phyloP scores from a whole-genome alignment of 306 rosid species.

The Dalbergia cultrata region DNA sequence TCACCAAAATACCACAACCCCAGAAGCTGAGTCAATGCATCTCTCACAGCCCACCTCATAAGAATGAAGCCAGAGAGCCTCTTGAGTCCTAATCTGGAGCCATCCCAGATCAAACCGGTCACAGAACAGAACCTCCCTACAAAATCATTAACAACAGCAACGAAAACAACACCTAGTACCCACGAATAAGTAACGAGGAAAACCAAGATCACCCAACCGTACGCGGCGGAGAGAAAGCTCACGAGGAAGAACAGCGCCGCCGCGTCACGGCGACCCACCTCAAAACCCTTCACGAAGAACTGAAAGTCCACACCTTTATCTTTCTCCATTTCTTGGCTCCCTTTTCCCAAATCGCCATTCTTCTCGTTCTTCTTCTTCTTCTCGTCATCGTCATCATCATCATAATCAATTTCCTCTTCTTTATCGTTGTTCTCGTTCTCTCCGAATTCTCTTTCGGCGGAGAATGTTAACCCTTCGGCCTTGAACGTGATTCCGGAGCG shows the following conservation, averaged over 20 bases:
- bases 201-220: constrained; percentile 87
- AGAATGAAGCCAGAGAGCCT: constrained; percentile 93
- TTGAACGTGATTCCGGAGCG: constrained; percentile 72
- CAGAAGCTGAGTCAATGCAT: constrained; percentile 92
- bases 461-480: constrained; percentile 39
- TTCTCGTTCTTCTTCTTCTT: constrained; percentile 37
- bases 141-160: constrained; percentile 74
- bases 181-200: constrained; percentile 87
- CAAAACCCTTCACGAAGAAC: constrained; percentile 74
- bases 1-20: constrained; percentile 98
- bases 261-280: constrained; percentile 81
- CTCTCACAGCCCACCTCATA: constrained; percentile 98
- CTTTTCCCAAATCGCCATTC: constrained; percentile 53
- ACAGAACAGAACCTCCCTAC: constrained; percentile 75
- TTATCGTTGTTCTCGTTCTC: constrained; percentile 36
- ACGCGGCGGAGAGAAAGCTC: constrained; percentile 75
- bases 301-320: constrained; percentile 61
- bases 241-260: constrained; percentile 73
- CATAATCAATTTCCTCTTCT: constrained; percentile 36
- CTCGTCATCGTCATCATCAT: neutral
- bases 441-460: constrained; percentile 22
- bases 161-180: constrained; percentile 86
- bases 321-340: constrained; percentile 48
- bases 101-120: constrained; percentile 77
- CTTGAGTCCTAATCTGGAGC: constrained; percentile 87